Conservation (phyloP, 2,329 filamentous ascomycete species). For the Beauveria brongniartii region DNA sequence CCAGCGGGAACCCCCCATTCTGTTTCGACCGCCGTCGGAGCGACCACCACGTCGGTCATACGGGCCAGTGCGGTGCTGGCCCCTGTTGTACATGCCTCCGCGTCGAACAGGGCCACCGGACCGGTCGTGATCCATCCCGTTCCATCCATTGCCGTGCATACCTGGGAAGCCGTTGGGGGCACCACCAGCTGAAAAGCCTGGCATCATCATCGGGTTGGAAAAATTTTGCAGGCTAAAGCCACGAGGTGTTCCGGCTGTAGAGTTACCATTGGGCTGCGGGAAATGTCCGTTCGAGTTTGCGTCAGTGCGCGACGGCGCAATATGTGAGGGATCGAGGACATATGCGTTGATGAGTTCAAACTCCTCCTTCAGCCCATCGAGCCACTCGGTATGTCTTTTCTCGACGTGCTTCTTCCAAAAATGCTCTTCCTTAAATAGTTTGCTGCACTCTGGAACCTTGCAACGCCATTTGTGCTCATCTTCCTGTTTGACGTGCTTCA, state of each 20-base stretch:
- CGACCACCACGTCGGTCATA: slow-evolving; percentile 61
- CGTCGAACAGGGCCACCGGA: slow-evolving; percentile 62
- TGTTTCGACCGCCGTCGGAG: slow-evolving; percentile 43
- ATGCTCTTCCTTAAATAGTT: slow-evolving; percentile 92
- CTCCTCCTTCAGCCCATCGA: slow-evolving; percentile 73
- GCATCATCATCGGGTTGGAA: slow-evolving; percentile 52
- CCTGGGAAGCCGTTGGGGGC: slow-evolving; percentile 49
- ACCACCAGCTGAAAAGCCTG: slow-evolving; percentile 46
- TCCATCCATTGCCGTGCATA: slow-evolving; percentile 42
- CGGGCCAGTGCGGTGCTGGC: slow-evolving; percentile 58
- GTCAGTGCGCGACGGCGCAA: slow-evolving; percentile 86
- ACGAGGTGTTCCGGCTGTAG: slow-evolving; percentile 74
- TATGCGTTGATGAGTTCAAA: slow-evolving; percentile 89
- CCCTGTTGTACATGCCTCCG: slow-evolving; percentile 45
- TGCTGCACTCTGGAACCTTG: slow-evolving; percentile 91
- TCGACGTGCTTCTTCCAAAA: slow-evolving; percentile 99
- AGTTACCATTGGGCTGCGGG: slow-evolving; percentile 68
- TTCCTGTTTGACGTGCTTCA: slow-evolving; percentile 89
- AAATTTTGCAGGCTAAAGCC: slow-evolving; percentile 82
- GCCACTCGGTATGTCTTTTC: slow-evolving; percentile 88
- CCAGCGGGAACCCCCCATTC: slow-evolving; percentile 51
- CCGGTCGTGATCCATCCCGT: slow-evolving; percentile 45
- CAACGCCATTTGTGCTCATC: slow-evolving; percentile 96
- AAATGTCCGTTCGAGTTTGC: slow-evolving; percentile 95
- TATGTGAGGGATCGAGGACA: slow-evolving; percentile 87